phyloP scores from a whole-genome alignment of 1,139 yeast genomes.

The Suhomyces taliae region DNA sequence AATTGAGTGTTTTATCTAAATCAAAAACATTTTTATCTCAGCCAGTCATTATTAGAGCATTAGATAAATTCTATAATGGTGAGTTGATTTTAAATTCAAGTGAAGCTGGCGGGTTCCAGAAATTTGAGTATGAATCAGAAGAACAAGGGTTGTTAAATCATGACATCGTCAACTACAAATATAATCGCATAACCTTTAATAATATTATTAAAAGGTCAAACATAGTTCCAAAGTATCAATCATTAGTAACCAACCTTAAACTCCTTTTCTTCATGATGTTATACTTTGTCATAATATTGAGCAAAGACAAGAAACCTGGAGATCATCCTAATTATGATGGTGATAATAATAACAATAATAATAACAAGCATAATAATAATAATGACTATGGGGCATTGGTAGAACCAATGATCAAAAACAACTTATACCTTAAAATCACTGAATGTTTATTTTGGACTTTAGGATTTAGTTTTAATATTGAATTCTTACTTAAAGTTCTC shows the following conservation, averaged over 20 bases:
- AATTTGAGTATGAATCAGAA: constrained; percentile 17
- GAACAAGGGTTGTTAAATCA: constrained; percentile 21
- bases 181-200: constrained; percentile 30
- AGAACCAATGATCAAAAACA: not conserved
- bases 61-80: constrained; percentile 58
- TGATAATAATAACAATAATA: not conserved
- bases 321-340: constrained; percentile 1
- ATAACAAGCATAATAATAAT: not conserved
- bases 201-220: constrained; percentile 33
- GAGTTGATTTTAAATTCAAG: constrained; percentile 33
- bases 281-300: constrained; percentile 34
- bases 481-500: constrained; percentile 38
- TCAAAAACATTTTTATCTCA: constrained; percentile 58
- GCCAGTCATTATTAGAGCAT: constrained; percentile 51
- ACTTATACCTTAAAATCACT: constrained; percentile 6
- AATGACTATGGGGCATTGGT: not conserved
- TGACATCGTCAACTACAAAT: constrained; percentile 38
- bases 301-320: constrained; percentile 19
- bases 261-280: constrained; percentile 32
- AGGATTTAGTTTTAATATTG: constrained; percentile 39
- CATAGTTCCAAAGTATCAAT: constrained; percentile 45
- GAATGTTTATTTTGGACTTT: constrained; percentile 36
- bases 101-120: constrained; percentile 3
- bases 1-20: constrained; percentile 53
- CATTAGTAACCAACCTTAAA: constrained; percentile 41